Conservation (phyloP, 495 filamentous ascomycete genomes). For the Annulohypoxylon bovei region DNA sequence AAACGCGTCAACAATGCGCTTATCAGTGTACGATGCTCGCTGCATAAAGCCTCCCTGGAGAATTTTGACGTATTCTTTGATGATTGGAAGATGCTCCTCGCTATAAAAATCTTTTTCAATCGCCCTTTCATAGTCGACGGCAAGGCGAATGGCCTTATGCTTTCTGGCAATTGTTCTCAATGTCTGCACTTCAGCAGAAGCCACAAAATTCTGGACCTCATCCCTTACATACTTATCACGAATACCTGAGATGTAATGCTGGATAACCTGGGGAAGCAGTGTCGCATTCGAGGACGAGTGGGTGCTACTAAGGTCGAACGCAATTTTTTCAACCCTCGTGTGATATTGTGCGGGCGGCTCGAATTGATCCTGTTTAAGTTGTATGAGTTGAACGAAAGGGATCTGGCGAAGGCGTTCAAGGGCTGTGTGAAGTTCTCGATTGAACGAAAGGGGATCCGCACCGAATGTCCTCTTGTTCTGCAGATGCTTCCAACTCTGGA, state of each 20-base stretch:
- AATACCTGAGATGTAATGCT: constrained; percentile 60
- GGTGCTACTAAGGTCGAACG: constrained; percentile 46
- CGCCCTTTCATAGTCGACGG: constrained; percentile 57
- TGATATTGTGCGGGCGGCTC: constrained; percentile 59
- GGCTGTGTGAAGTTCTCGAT: constrained; percentile 56
- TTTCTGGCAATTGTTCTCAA: constrained; percentile 50
- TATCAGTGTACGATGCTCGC: constrained; percentile 21
- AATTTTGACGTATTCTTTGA: constrained; percentile 55
- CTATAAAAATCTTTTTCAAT: constrained; percentile 54
- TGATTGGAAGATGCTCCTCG: constrained; percentile 35
- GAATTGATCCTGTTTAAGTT: constrained; percentile 56
- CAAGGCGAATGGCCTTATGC: constrained; percentile 60
- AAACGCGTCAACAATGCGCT: background rate
- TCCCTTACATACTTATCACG: constrained; percentile 47
- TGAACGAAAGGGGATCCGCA: constrained; percentile 54
- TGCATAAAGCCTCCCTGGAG: constrained; percentile 45
- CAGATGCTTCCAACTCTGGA: constrained; percentile 55
- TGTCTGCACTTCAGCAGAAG: constrained; percentile 13
- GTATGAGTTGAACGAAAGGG: constrained; percentile 56
- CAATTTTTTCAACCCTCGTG: constrained; percentile 49
- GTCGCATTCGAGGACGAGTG: constrained; percentile 28
- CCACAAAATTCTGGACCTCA: constrained; percentile 49
- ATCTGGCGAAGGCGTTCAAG: constrained; percentile 57
- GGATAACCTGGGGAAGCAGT: constrained; percentile 39
- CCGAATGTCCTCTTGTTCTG: constrained; percentile 47